These are phyloP conservation scores for Stromatinia cepivora DNA, from an alignment of 2,329 filamentous ascomycete genomes.

Conservation along the genomic window DNA sequence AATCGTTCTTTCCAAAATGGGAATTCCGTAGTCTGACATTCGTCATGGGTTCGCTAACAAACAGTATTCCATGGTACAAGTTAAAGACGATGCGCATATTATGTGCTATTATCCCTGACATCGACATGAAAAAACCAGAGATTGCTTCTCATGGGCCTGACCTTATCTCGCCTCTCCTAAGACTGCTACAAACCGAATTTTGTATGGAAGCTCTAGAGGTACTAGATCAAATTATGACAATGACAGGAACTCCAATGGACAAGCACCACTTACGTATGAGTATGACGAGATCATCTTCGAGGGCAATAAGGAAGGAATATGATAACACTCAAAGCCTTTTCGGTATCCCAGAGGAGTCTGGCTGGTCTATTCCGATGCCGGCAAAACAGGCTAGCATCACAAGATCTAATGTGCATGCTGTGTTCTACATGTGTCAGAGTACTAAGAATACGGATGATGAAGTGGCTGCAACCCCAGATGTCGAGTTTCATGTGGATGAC, in stretches of 20 bases:
- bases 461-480: constrained; percentile 70
- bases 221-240: constrained; percentile 91
- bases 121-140: constrained; percentile 90
- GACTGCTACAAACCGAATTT: constrained; percentile 87
- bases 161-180: constrained; percentile 86
- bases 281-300: constrained; percentile 87
- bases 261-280: constrained; percentile 96
- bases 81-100: constrained; percentile 90
- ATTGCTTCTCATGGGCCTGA: constrained; percentile 91
- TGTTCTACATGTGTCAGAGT: constrained; percentile 89
- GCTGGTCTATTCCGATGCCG: constrained; percentile 94
- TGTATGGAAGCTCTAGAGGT: constrained; percentile 91
- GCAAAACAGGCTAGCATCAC: constrained; percentile 86
- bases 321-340: constrained; percentile 92
- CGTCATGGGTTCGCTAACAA: constrained; percentile 87
- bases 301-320: constrained; percentile 87
- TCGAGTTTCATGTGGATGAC: constrained; percentile 91
- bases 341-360: constrained; percentile 91
- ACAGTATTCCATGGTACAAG: constrained; percentile 86
- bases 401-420: constrained; percentile 88
- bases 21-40: constrained; percentile 88
- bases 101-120: constrained; percentile 78
- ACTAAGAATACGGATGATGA: constrained; percentile 58
- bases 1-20: constrained; percentile 76
- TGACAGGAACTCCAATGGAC: constrained; percentile 89